These are phyloP conservation scores for Boletellus emodensis DNA, from an alignment of 768 basidiomycete species.

Conservation along the genomic window DNA sequence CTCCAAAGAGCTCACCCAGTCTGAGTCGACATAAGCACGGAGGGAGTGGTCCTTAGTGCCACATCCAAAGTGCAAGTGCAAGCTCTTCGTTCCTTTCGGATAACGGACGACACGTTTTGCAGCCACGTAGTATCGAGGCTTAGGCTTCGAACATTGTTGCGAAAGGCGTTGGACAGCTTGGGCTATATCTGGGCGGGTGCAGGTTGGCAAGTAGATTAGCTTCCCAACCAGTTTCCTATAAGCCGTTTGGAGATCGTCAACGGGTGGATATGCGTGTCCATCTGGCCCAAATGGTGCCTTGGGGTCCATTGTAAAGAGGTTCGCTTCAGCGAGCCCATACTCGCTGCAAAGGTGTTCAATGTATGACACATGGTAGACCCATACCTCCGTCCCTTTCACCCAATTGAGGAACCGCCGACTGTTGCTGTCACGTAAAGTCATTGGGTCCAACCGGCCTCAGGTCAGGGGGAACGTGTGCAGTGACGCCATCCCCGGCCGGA, in stretches of 20 bases:
- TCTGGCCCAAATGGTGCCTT: no score
- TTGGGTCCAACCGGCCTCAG: slow-evolving; percentile 24
- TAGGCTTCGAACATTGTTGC: slow-evolving; percentile 29
- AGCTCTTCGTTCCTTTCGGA: slow-evolving; percentile 17
- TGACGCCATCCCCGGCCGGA: slow-evolving; percentile 32
- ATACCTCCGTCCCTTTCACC: no score
- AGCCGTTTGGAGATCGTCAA: neutral
- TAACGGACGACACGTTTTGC: slow-evolving; percentile 24
- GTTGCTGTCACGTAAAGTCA: slow-evolving; percentile 23
- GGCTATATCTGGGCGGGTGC: slow-evolving; percentile 35
- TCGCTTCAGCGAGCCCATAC: no score
- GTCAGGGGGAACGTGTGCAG: slow-evolving; percentile 32
- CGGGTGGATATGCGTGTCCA: no score
- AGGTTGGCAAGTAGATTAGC: slow-evolving; percentile 20
- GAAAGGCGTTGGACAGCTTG: slow-evolving; percentile 29
- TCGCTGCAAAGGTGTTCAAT: no score
- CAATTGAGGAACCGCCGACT: no score
- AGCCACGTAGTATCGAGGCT: neutral
- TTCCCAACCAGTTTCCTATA: neutral
- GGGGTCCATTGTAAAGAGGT: no score
- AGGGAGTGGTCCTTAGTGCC: no score
- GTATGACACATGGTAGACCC: no score
- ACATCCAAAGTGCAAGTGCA: neutral
- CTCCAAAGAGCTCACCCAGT: no score
- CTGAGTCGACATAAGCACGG: no score